Base-by-base conservation (phyloP, 768 basidiomycete species). In the Kwoniella pini region DNA sequence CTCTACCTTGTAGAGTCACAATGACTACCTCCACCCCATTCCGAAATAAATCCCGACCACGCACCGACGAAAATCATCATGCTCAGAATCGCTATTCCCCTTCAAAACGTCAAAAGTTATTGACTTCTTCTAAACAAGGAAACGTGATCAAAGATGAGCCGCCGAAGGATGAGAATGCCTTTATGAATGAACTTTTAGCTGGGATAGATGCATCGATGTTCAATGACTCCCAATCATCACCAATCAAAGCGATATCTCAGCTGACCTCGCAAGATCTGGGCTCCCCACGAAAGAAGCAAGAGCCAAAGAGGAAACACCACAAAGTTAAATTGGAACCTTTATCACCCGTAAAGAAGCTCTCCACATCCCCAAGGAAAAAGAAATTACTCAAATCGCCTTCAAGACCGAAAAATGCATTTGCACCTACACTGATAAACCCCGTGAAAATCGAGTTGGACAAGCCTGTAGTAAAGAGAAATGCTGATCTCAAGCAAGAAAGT, bases 191-290 rank as follows among this genome's bases (percentile, higher is more conserved):
- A 26, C 70, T 88, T 1, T 75, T 88, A 44, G 72, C 80, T 0
- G 83, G 82, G 27, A 75, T 90, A 51, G 85, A 86, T 65, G 82
- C 84, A 62, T 77, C 83, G 0, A 78, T 83, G 54, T 84, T 83
- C 80, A 80, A 80, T 50, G 79, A 80, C 3, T 63, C 75, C 1
- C 81, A 80, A 11, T 77, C 80, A 36, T 80, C 83, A 24, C 61
- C 75, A 19, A 56, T 49, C 36, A 57, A 52, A 12, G 61, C 57
- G n/a, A 40, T 26, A 27, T 39, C 55, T 43, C 10, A 60, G 4
- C 38, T 48, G 27, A 11, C 36, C 27, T 48, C 62, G 19, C 51
- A 55, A 36, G 38, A 44, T 24, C 33, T 36, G 33, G 15, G 7
- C 33, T 63, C 60, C 19, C 59, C 64, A 9, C 24, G 44, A 12